Percentiles rank a stretch among this genome's conserved stretches.
These are phyloP conservation scores for Rhizopogon roseolus DNA, from an alignment of 768 basidiomycete species.

Conservation along the genomic window DNA sequence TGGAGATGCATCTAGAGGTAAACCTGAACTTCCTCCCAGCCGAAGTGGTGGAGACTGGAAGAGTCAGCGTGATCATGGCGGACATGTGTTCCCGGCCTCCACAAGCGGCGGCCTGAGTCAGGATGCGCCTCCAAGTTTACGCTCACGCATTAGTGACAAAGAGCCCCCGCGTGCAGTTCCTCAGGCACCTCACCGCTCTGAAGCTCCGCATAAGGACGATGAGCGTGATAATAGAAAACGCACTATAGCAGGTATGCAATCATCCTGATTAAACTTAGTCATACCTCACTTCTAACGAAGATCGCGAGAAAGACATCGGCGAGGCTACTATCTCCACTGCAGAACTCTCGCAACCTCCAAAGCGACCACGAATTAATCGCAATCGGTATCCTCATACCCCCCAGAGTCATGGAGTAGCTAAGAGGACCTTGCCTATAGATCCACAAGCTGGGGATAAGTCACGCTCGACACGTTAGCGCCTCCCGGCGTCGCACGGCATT, in stretches of 20 bases:
- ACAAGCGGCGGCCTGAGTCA: slow-evolving; percentile 13
- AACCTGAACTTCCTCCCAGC: slow-evolving; percentile 31
- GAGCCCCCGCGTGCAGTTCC: slow-evolving; percentile 38
- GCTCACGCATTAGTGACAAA: slow-evolving; percentile 60
- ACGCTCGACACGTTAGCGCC: slow-evolving; percentile 21
- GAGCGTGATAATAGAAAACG: slow-evolving; percentile 69
- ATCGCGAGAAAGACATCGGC: slow-evolving; percentile 57
- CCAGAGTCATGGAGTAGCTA: slow-evolving; percentile 42
- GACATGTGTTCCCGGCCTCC: slow-evolving; percentile 18
- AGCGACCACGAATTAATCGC: slow-evolving; percentile 57
- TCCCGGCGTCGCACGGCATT: background rate
- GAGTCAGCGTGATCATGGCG: slow-evolving; percentile 29
- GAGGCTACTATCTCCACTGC: slow-evolving; percentile 31
- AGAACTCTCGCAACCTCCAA: slow-evolving; percentile 39
- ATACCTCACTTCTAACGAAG: slow-evolving; percentile 27
- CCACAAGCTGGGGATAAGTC: slow-evolving; percentile 55
- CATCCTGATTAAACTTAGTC: slow-evolving; percentile 1
- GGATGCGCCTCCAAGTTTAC: slow-evolving; percentile 34
- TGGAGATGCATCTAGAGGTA: slow-evolving; percentile 38
- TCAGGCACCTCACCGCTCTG: slow-evolving; percentile 43
- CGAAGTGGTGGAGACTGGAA: slow-evolving; percentile 50
- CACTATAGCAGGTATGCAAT: slow-evolving; percentile 56
- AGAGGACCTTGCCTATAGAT: slow-evolving; percentile 59
- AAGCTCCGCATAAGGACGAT: slow-evolving; percentile 48
- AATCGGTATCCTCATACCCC: slow-evolving; percentile 39